Evolutionary conservation across 768 basidiomycete genomes (phyloP).

Genomic region (Mycena albidolilacea): DNA sequence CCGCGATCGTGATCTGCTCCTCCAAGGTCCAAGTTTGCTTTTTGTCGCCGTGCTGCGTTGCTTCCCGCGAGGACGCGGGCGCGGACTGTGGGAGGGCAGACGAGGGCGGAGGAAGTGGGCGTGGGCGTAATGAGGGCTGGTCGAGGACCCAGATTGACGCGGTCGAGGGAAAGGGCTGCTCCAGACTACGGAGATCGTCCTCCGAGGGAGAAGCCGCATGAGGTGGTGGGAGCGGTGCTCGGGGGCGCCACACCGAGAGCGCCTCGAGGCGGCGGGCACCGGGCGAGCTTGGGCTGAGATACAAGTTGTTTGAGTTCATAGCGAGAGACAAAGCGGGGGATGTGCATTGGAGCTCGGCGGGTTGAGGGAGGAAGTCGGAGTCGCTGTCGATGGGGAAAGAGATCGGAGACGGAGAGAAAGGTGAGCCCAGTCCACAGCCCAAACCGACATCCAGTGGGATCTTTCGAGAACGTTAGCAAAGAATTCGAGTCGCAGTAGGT

Average conservation of each 20-base stretch:
- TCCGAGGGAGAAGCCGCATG: not conserved
- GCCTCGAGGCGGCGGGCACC: slow-evolving; percentile 28
- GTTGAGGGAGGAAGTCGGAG: not conserved
- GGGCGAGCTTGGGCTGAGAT: slow-evolving; percentile 14
- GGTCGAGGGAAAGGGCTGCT: slow-evolving; percentile 46
- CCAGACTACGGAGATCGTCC: slow-evolving; percentile 36
- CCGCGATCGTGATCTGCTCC: slow-evolving; percentile 48
- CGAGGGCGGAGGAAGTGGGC: not conserved
- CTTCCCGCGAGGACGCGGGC: slow-evolving; percentile 12
- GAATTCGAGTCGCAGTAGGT: not conserved
- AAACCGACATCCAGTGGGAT: slow-evolving; percentile 18
- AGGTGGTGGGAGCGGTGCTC: not conserved
- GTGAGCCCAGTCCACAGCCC: slow-evolving; percentile 35
- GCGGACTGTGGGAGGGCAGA: slow-evolving; percentile 12
- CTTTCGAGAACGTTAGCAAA: not conserved
- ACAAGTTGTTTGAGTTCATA: not conserved
- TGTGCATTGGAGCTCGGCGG: slow-evolving; percentile 2
- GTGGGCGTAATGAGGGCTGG: not conserved
- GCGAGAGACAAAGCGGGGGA: slow-evolving; percentile 14
- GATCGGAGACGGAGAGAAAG: slow-evolving; percentile 32
- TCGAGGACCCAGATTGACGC: slow-evolving; percentile 43
- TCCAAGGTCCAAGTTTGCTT: slow-evolving; percentile 29
- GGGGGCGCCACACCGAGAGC: slow-evolving; percentile 28
- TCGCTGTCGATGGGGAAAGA: slow-evolving; percentile 22
- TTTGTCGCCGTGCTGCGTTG: not conserved